Evolutionary conservation across 352 stramenopile species (phyloP).

Genomic region (Elongisporangium undulatum): DNA sequence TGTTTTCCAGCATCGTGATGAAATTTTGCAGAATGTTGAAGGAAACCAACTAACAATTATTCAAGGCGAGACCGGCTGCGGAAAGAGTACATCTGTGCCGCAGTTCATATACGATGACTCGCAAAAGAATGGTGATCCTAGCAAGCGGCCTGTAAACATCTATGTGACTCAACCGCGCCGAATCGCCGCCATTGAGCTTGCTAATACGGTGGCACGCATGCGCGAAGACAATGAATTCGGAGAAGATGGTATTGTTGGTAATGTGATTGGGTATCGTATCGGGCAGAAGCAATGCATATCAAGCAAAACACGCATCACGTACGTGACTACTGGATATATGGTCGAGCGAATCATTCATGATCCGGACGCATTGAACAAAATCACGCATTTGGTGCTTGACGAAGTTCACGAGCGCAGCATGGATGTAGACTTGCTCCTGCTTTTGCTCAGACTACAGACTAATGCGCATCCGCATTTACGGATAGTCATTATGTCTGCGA

Average conservation of each 20-base stretch:
- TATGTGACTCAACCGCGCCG: conserved; percentile 94
- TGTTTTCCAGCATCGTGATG: conserved; percentile 83
- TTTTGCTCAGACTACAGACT: conserved; percentile 86
- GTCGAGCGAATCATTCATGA: conserved; percentile 93
- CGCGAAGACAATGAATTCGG: conserved; percentile 70
- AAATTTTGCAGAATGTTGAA: conserved; percentile 82
- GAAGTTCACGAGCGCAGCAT: conserved; percentile 95
- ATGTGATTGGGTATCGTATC: conserved; percentile 76
- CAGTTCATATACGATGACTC: conserved; percentile 89
- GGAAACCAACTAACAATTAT: conserved; percentile 90
- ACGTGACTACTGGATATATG: conserved; percentile 97
- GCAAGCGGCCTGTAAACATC: conserved; percentile 83
- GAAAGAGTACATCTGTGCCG: conserved; percentile 95
- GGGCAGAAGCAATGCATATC: conserved; percentile 91
- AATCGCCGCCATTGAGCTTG: conserved; percentile 89
- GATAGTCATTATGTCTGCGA: conserved; percentile 96
- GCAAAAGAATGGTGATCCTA: conserved; percentile 4
- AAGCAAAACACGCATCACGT: conserved; percentile 91
- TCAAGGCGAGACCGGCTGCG: conserved; percentile 93
- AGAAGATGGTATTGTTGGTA: conserved; percentile 55
- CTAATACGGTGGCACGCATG: conserved; percentile 92
- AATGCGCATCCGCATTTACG: conserved; percentile 63
- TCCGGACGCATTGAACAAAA: conserved; percentile 72
- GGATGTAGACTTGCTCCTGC: conserved; percentile 94
- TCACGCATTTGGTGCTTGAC: conserved; percentile 96